phyloP scores from a whole-genome alignment of 257 asterid species.

The Eustoma russellianum region DNA sequence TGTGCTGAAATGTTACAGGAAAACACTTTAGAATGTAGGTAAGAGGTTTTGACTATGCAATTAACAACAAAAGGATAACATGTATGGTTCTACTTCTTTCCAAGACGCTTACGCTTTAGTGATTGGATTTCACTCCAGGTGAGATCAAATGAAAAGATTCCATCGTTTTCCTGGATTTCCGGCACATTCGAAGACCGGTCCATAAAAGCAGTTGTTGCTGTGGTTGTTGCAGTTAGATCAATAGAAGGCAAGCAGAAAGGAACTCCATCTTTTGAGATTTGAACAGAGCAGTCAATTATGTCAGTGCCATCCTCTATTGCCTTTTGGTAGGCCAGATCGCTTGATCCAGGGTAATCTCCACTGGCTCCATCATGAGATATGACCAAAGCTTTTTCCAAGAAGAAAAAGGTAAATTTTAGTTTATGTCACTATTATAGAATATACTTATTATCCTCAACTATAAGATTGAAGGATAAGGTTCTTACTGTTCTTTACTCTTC shows the following conservation, averaged over 20 bases:
- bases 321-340: conserved; percentile 81
- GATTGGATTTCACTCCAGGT: conserved; percentile 73
- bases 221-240: conserved; percentile 69
- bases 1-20: conserved; percentile 41
- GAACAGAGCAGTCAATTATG: conserved; percentile 83
- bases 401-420: not conserved
- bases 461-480: not conserved
- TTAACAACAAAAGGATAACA: not conserved
- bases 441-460: not conserved
- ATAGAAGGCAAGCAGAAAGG: conserved; percentile 71
- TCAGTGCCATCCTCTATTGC: conserved; percentile 84
- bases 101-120: conserved; percentile 39
- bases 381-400: conserved; percentile 32
- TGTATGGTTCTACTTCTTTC: not conserved
- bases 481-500: conserved; percentile 47
- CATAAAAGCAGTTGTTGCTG: conserved; percentile 49
- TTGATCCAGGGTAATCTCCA: conserved; percentile 76
- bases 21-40: too few species aligned
- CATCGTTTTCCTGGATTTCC: conserved; percentile 45
- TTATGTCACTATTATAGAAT: not conserved
- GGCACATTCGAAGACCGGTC: conserved; percentile 39
- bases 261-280: conserved; percentile 74
- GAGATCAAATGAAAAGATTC: conserved; percentile 80
- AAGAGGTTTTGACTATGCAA: not conserved
- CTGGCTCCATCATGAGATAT: conserved; percentile 90